Evolutionary conservation across 257 asterid genomes (phyloP).

Genomic region (Schizonepeta tenuifolia): DNA sequence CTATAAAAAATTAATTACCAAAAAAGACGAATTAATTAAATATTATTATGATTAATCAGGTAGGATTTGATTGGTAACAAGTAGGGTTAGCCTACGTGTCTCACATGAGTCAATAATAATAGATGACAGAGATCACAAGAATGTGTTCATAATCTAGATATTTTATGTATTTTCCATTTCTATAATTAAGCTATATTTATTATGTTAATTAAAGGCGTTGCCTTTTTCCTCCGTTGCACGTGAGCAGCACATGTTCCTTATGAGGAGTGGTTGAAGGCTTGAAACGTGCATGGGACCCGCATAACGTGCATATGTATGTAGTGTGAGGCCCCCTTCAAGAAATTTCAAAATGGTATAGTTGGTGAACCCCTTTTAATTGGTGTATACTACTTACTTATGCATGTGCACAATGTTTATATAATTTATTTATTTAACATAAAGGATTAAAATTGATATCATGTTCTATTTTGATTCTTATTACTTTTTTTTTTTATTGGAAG

Average conservation of each 20-base stretch:
- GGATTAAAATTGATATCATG: too few relatives aligned
- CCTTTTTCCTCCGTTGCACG: slow-evolving; percentile 34
- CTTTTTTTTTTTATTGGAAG: too few relatives aligned
- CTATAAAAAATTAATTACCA: neutral
- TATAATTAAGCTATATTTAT: neutral
- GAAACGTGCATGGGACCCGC: slow-evolving; percentile 36
- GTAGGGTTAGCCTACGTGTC: slow-evolving; percentile 32
- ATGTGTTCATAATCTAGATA: slow-evolving; percentile 2
- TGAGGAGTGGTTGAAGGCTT: slow-evolving; percentile 37
- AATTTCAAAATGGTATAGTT: neutral
- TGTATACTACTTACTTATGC: neutral
- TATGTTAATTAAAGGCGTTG: neutral
- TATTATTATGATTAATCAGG: neutral
- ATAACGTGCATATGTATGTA: slow-evolving; percentile 36
- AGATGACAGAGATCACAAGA: slow-evolving; percentile 24
- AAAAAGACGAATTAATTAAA: neutral
- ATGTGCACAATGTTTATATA: too few relatives aligned
- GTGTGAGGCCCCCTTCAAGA: neutral
- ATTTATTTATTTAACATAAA: too few relatives aligned
- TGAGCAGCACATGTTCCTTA: slow-evolving; percentile 46
- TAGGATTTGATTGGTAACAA: slow-evolving; percentile 18
- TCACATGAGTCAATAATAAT: slow-evolving; percentile 35
- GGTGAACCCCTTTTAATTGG: slow-evolving; percentile 10
- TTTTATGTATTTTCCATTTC: slow-evolving; percentile 10
- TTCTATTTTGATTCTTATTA: too few relatives aligned